Base-by-base conservation (phyloP, 208 protist species). In the Zelonia costaricensis region DNA sequence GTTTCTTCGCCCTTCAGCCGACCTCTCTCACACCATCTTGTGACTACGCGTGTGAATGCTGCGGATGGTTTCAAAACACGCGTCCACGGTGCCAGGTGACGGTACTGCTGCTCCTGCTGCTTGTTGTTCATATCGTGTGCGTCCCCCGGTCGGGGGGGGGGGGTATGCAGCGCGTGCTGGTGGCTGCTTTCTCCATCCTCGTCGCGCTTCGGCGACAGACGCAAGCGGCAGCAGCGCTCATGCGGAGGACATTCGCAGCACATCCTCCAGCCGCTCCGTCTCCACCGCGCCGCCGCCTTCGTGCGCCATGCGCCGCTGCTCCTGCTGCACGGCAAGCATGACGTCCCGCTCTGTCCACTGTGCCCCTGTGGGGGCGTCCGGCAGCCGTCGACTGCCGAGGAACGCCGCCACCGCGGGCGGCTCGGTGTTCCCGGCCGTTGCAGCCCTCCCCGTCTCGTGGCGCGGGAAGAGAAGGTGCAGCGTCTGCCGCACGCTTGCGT, bases 281-380 rank as follows among this genome's bases (percentile, higher is more conserved):
- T 57, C 56, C 3, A 45, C 33, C 0, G 36, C 65, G 2, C 49
- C 48, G 23, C 40, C 48, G 31, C 25, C 28, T n/a, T 71, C 65
- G 28, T 60, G 65, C 18, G 65, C 55, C 47, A 71, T 64, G 15
- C 65, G 56, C 27, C 39, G 48, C 36, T 71, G 40, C 31, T 71
- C 65, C 47, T 71, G 65, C 31, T 59, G 56, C 20, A 71, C 65
- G 2, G 65, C 46, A 2, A 71, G 40, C 12, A 59, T 9, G 2
- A 71, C 56, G 33, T 71, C 65, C 23, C 48, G 38, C 42, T 58
- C 65, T 4, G 65, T 64, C 65, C 65, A 71, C 48, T 71, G 48
- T 20, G 56, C 57, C 20, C 20, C 65, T 3, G 45, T 59, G 16
- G 48, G 39, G 28, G 65, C 65, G 40, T 54, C 54, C 4, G 65